These are phyloP conservation scores for Pythium insidiosum DNA, from an alignment of 352 stramenopile species.

Conservation along the genomic window DNA sequence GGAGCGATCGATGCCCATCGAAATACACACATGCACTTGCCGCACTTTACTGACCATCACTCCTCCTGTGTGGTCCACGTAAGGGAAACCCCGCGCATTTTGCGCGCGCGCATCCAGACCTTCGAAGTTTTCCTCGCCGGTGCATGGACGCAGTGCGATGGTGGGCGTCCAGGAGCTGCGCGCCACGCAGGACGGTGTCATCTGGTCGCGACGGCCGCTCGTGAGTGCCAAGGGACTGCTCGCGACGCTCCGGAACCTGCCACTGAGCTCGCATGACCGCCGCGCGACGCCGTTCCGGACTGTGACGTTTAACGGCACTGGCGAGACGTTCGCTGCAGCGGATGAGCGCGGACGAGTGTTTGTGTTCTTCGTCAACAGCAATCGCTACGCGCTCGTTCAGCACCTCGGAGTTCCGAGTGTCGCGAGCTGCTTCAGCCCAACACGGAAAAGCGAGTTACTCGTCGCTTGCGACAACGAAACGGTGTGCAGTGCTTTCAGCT, in stretches of 20 bases:
- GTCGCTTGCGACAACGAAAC: conserved; percentile 80
- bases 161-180: conserved; percentile 59
- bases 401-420: conserved; percentile 52
- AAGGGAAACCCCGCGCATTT: too few relatives aligned
- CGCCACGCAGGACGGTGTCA: conserved; percentile 57
- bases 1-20: too few relatives aligned
- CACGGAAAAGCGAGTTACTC: conserved; percentile 61
- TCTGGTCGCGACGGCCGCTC: conserved; percentile 64
- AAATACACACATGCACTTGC: too few relatives aligned
- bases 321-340: conserved; percentile 52
- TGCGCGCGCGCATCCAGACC: too few relatives aligned
- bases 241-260: conserved; percentile 59
- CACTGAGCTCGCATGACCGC: conserved; percentile 51
- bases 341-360: conserved; percentile 80
- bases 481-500: conserved; percentile 22
- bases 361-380: conserved; percentile 66
- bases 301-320: conserved; percentile 58
- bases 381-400: conserved; percentile 68
- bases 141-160: too few relatives aligned
- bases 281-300: conserved; percentile 36
- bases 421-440: conserved; percentile 64
- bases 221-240: conserved; percentile 64
- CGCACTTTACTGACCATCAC: too few relatives aligned
- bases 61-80: too few relatives aligned
- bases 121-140: too few relatives aligned